These are phyloP conservation scores for Aspergillus fructus DNA, from an alignment of 2,329 filamentous ascomycete species.

Conservation along the genomic window DNA sequence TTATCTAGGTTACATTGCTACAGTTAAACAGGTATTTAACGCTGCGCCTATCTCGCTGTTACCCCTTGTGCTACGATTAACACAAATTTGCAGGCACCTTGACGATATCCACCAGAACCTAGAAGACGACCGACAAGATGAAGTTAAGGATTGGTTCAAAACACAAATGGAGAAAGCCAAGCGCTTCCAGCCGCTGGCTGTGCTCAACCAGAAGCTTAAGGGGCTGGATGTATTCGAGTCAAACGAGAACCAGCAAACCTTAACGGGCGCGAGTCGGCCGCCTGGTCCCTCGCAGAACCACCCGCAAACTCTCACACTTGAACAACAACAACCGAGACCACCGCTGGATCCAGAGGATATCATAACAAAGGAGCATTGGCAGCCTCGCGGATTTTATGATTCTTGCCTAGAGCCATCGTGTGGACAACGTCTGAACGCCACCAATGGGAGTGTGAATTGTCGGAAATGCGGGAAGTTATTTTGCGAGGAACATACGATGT, in stretches of 20 bases:
- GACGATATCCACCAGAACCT: constrained; percentile 90
- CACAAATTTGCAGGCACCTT: constrained; percentile 58
- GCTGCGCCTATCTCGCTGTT: not conserved
- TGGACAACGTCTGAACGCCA: constrained; percentile 72
- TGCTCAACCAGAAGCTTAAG: constrained; percentile 90
- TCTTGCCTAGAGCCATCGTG: constrained; percentile 85
- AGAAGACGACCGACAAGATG: constrained; percentile 83
- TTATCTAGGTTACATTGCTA: constrained; percentile 75
- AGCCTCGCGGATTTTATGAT: constrained; percentile 71
- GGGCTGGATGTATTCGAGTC: constrained; percentile 92
- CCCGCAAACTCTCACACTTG: constrained; percentile 25
- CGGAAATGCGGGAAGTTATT: constrained; percentile 89
- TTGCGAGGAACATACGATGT: constrained; percentile 98
- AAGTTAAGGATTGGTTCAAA: constrained; percentile 97
- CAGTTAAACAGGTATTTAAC: constrained; percentile 74
- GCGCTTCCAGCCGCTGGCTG: constrained; percentile 84
- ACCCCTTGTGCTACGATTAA: constrained; percentile 17
- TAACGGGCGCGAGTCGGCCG: constrained; percentile 36
- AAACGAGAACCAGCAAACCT: constrained; percentile 64
- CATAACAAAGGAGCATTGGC: constrained; percentile 87
- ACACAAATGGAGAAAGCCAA: constrained; percentile 92
- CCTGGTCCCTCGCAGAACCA: constrained; percentile 23
- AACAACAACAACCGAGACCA: constrained; percentile 32
- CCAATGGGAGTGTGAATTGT: constrained; percentile 87
- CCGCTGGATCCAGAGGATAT: constrained; percentile 80